phyloP scores from a whole-genome alignment of 345 rosid species.

The Eucalyptus regnans region DNA sequence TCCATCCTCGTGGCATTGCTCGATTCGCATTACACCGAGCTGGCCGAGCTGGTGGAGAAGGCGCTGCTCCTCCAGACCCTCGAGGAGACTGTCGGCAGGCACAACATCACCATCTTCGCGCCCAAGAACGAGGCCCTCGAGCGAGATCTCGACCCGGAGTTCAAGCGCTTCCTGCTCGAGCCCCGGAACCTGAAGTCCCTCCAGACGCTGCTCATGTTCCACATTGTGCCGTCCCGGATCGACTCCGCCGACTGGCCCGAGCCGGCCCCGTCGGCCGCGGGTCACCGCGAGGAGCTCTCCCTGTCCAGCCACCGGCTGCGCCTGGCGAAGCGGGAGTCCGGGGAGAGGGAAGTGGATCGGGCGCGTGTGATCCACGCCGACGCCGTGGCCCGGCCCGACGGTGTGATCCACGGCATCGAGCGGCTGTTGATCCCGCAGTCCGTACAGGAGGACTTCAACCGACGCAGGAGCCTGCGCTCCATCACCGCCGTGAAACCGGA shows the following conservation, averaged over 20 bases:
- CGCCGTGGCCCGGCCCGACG: slow-evolving; percentile 34
- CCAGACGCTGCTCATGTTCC: slow-evolving; percentile 28
- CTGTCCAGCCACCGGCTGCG: not conserved
- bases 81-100: slow-evolving; percentile 26
- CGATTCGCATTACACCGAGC: slow-evolving; percentile 46
- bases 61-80: slow-evolving; percentile 40
- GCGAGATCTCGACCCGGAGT: slow-evolving; percentile 38
- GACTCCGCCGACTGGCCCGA: slow-evolving; percentile 13
- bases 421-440: slow-evolving; percentile 34
- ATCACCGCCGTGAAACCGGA: slow-evolving; percentile 43
- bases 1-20: slow-evolving; percentile 48
- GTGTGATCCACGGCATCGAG: slow-evolving; percentile 42
- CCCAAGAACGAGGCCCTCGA: slow-evolving; percentile 36
- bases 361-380: slow-evolving; percentile 20
- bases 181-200: slow-evolving; percentile 35
- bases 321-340: not conserved
- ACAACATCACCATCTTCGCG: slow-evolving; percentile 49
- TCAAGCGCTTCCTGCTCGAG: slow-evolving; percentile 47
- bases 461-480: slow-evolving; percentile 23
- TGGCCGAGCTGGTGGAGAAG: slow-evolving; percentile 44
- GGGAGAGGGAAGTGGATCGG: slow-evolving; percentile 4
- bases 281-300: slow-evolving; percentile 8
- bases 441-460: slow-evolving; percentile 37
- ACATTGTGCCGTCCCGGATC: slow-evolving; percentile 20
- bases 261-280: not conserved